Evolutionary conservation across 805 yeast species (phyloP).

Genomic region (Saccharomycopsis guyanensis): DNA sequence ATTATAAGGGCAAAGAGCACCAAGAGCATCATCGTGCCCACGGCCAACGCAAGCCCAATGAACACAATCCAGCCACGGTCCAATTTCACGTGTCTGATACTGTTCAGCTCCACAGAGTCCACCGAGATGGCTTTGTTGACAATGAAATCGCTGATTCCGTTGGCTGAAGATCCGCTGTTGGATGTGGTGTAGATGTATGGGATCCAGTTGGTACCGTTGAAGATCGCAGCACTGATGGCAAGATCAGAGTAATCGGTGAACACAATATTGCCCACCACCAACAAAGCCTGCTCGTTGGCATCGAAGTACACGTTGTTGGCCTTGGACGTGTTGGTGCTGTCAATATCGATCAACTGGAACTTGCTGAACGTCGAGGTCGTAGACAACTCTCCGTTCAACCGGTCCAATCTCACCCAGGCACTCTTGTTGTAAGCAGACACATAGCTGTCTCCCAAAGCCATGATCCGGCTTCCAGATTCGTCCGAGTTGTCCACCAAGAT

Average conservation of each 20-base stretch:
- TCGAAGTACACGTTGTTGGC: slow-evolving; percentile 30
- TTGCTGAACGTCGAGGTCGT: slow-evolving; percentile 15
- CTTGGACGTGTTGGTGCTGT: not conserved
- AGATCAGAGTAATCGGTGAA: slow-evolving; percentile 46
- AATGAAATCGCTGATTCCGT: slow-evolving; percentile 28
- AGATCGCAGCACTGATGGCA: slow-evolving; percentile 45
- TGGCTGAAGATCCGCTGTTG: slow-evolving; percentile 22
- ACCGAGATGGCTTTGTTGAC: slow-evolving; percentile 33
- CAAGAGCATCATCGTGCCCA: slow-evolving; percentile 38
- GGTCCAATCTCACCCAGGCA: slow-evolving; percentile 16
- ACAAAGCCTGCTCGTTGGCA: slow-evolving; percentile 35
- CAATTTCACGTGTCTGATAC: slow-evolving; percentile 24
- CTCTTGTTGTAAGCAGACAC: slow-evolving; percentile 28
- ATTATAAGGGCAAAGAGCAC: slow-evolving; percentile 35
- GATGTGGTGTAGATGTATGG: slow-evolving; percentile 49
- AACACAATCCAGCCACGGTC: slow-evolving; percentile 59
- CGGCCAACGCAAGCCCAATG: slow-evolving; percentile 58
- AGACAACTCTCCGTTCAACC: slow-evolving; percentile 10
- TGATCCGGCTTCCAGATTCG: slow-evolving; percentile 8
- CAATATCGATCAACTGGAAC: slow-evolving; percentile 25
- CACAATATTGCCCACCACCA: slow-evolving; percentile 51
- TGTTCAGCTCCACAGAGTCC: slow-evolving; percentile 15
- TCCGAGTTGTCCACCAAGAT: slow-evolving; percentile 36
- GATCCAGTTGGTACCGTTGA: slow-evolving; percentile 58
- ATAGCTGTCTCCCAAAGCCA: slow-evolving; percentile 35